A percentile compares a stretch with the other conserved stretches of the same genome.
These are phyloP conservation scores for Scenedesmus sp. DNA, from an alignment of 163 green algal genomes.

Conservation along the genomic window DNA sequence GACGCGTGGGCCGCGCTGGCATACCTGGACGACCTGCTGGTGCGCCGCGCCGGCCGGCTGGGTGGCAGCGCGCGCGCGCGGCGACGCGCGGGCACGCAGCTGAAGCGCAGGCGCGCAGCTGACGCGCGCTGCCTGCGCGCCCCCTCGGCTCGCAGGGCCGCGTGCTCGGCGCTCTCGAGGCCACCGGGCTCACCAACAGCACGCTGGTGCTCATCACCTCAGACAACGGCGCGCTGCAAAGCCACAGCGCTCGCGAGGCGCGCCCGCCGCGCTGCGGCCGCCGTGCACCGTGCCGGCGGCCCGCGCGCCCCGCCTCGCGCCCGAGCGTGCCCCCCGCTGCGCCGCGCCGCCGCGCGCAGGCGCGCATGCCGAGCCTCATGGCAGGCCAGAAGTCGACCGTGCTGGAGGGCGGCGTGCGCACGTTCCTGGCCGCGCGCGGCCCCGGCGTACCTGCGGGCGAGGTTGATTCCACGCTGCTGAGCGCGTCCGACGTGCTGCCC, in stretches of 20 bases:
- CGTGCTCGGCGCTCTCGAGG: slow-evolving; percentile 6
- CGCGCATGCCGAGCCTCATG: slow-evolving; percentile 23
- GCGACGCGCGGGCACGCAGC: no score
- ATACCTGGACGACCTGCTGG: slow-evolving; percentile 11
- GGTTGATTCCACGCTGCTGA: background rate
- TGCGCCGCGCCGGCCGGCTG: no score
- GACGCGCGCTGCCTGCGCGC: no score
- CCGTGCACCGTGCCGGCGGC: no score
- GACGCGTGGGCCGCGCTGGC: background rate
- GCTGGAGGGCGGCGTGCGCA: slow-evolving; percentile 3
- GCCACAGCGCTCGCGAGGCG: background rate
- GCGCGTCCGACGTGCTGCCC: slow-evolving; percentile 10
- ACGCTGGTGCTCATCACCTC: slow-evolving; percentile 12
- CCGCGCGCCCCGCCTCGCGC: no score
- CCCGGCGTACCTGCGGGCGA: slow-evolving; percentile 9
- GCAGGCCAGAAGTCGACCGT: slow-evolving; percentile 9
- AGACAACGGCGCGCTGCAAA: no score
- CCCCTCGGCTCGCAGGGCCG: no score
- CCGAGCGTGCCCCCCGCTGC: no score
- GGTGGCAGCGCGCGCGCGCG: no score
- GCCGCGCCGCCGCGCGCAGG: background rate
- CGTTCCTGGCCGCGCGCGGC: slow-evolving; percentile 9
- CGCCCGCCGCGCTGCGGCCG: background rate
- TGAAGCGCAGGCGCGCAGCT: no score
- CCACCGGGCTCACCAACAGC: background rate